Evolutionary conservation across 495 filamentous ascomycete genomes (phyloP).

Genomic region (Bryoglossum gracile): DNA sequence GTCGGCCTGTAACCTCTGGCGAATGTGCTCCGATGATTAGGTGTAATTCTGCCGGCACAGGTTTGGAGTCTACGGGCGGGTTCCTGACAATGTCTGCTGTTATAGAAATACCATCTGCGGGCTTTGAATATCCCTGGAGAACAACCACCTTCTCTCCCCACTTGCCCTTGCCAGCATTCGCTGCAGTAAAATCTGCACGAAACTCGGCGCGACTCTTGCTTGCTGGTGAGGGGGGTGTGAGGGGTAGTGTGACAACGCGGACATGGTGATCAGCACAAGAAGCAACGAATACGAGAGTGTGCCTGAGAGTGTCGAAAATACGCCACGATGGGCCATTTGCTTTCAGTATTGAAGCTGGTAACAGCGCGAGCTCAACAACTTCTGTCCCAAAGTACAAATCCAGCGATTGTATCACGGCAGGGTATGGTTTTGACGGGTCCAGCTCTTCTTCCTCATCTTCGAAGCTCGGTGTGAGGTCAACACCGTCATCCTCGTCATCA

Average conservation of each 20-base stretch:
- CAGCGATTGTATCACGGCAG: slow-evolving; percentile 54
- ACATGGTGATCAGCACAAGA: slow-evolving; percentile 64
- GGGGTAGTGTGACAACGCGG: slow-evolving; percentile 63
- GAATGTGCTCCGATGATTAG: slow-evolving; percentile 48
- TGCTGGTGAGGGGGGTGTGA: slow-evolving; percentile 61
- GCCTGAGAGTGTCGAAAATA: slow-evolving; percentile 47
- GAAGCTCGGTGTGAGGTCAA: slow-evolving; percentile 44
- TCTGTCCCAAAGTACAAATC: slow-evolving; percentile 60
- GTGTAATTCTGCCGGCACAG: slow-evolving; percentile 17
- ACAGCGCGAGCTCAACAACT: slow-evolving; percentile 52
- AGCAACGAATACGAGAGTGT: slow-evolving; percentile 61
- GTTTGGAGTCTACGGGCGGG: slow-evolving; percentile 25
- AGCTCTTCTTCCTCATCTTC: slow-evolving; percentile 51
- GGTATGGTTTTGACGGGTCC: slow-evolving; percentile 35
- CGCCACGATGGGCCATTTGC: slow-evolving; percentile 42
- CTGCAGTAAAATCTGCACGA: slow-evolving; percentile 35
- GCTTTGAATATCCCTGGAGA: slow-evolving; percentile 50
- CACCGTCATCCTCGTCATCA: slow-evolving; percentile 55
- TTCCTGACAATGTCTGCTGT: slow-evolving; percentile 52
- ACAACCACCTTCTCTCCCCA: slow-evolving; percentile 55
- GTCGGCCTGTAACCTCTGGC: slow-evolving; percentile 41
- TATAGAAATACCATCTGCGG: slow-evolving; percentile 60
- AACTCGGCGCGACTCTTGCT: slow-evolving; percentile 44
- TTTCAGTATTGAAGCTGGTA: slow-evolving; percentile 40
- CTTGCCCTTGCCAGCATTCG: slow-evolving; percentile 43